These are phyloP conservation scores for Fusarium brachygibbosum DNA, from an alignment of 2,329 filamentous ascomycete species.

Conservation along the genomic window DNA sequence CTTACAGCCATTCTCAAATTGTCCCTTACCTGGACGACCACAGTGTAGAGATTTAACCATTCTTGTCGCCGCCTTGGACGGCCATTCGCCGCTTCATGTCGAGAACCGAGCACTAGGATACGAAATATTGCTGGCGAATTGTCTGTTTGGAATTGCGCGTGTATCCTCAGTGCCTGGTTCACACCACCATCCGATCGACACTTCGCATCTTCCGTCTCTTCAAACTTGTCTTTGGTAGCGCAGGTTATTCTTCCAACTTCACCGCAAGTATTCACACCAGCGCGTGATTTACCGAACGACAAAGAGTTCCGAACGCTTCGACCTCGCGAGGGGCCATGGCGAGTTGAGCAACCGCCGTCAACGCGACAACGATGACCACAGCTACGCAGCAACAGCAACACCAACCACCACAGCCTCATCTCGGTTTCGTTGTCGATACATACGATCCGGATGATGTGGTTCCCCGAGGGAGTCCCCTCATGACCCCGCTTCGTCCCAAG, in stretches of 20 bases:
- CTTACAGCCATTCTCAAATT: constrained; percentile 23
- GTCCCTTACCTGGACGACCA: constrained; percentile 11
- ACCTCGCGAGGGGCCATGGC: constrained; percentile 52
- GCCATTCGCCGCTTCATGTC: constrained; percentile 10
- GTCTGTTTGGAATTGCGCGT: constrained; percentile 13
- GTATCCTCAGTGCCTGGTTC: constrained; percentile 6
- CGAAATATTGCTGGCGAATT: constrained; percentile 13
- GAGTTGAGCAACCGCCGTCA: constrained; percentile 50
- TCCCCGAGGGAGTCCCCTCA: constrained; percentile 58
- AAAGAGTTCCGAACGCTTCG: constrained; percentile 28
- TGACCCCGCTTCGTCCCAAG: constrained; percentile 53
- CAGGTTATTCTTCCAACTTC: constrained; percentile 6
- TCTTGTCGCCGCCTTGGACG: constrained; percentile 7
- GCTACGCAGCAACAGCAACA: constrained; percentile 53
- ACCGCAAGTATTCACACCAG: constrained; percentile 17
- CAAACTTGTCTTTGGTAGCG: constrained; percentile 5
- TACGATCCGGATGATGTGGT: constrained; percentile 62
- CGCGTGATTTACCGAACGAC: constrained; percentile 33
- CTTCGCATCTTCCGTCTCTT: constrained; percentile 9
- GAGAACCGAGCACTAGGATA: constrained; percentile 20
- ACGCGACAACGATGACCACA: constrained; percentile 53
- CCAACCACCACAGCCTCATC: constrained; percentile 48
- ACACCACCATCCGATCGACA: constrained; percentile 9
- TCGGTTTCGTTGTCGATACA: constrained; percentile 51
- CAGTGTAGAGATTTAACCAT: constrained; percentile 2